Evolutionary conservation across 2,329 filamentous ascomycete genomes (phyloP).

Genomic region (Seiridium unicorne): DNA sequence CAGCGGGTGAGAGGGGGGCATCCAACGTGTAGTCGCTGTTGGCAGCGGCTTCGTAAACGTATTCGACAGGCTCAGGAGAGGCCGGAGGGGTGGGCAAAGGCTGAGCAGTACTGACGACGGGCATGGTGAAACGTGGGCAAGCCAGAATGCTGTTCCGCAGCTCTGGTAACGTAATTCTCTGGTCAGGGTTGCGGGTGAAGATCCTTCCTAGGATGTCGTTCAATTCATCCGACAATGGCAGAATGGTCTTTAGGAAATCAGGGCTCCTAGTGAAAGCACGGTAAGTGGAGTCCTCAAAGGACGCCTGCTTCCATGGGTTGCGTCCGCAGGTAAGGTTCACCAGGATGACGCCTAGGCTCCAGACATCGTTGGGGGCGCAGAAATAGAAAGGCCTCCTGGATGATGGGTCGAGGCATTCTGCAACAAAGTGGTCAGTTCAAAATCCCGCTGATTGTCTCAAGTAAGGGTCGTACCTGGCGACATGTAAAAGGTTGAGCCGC

Average conservation of each 20-base stretch:
- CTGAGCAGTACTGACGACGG: conserved; percentile 28
- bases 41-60: conserved; percentile 48
- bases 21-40: conserved; percentile 43
- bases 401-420: conserved; percentile 87
- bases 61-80: conserved; percentile 42
- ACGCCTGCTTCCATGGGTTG: conserved; percentile 98
- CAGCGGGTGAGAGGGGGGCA: conserved; percentile 47
- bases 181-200: conserved; percentile 81
- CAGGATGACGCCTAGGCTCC: conserved; percentile 96
- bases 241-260: conserved; percentile 87
- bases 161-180: conserved; percentile 79
- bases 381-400: conserved; percentile 76
- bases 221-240: conserved; percentile 86
- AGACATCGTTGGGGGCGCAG: conserved; percentile 93
- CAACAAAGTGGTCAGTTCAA: conserved; percentile 19
- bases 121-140: conserved; percentile 71
- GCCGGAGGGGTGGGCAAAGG: conserved; percentile 38
- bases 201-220: conserved; percentile 84
- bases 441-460: conserved; percentile 10
- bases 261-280: conserved; percentile 81
- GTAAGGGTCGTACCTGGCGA: conserved; percentile 75
- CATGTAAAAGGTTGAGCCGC: conserved; percentile 99
- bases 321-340: conserved; percentile 97
- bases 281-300: conserved; percentile 91
- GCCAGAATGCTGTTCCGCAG: conserved; percentile 73